Base-by-base conservation (phyloP, 2,329 filamentous ascomycete genomes). In the Trichoderma endophyticum region DNA sequence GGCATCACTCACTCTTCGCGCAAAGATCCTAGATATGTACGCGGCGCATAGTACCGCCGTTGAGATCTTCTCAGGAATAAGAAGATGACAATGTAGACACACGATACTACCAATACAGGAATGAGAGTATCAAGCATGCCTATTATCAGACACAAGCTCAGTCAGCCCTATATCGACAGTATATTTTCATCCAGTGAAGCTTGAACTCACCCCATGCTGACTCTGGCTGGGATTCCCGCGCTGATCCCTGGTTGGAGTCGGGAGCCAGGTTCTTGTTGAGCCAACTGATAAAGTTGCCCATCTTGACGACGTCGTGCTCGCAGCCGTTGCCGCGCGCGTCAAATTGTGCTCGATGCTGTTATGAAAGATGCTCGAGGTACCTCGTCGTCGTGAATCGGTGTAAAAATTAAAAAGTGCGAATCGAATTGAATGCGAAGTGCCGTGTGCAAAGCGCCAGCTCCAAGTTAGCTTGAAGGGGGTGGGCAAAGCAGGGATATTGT, bases 1-100 rank as follows among this genome's bases (percentile, higher is more conserved):
- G 1, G 15, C 4, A 18, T 14, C 34, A 79, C 84, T 75, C 81
- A 88, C 87, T 85, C 81, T 59, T 85, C 82, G 11, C 83, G 80
- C 12, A 87, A 78, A 57, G 86, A 86, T 21, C 81, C 82, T 30
- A 87, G 76, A 32, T 88, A 83, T 1, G 85, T 84, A 74, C 88
- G 83, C 6, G 88, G 87, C 7, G 86, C 82, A 77, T 90, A 90
- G 66, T 88, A 87, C 30, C 88, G 83, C 26, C 82, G 80, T 54
- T 84, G 83, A 32, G 82, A 85, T 63, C 82, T 82, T 56, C 88
- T 82, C 51, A 87, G 76, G 18, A 84, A 61, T 65, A 89, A 75
- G 77, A 90, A 90, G 70, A 88, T 79, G 73, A 80, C 32, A n/a
- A 89, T 70, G 75, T 86, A 89, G 39, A 87, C 75, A 30, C 74